Conservation (phyloP, 352 stramenopile species). For the Plasmopara viticola region DNA sequence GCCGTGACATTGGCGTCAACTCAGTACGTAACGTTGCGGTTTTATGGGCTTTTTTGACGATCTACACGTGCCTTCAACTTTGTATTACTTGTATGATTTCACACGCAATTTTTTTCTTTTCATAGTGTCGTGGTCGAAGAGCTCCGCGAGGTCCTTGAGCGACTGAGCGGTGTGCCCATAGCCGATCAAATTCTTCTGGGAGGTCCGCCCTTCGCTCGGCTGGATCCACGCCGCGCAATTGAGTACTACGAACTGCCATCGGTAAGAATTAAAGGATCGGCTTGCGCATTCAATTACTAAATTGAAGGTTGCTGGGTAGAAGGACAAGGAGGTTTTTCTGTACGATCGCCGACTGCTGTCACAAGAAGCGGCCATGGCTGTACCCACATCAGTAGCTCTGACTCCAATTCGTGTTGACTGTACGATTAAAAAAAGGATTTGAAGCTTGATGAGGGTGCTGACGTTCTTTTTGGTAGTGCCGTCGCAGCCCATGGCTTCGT, state of each 20-base stretch:
- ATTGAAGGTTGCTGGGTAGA: conserved; percentile 9
- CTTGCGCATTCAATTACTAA: not conserved
- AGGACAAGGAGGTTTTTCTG: conserved; percentile 69
- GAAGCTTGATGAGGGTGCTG: conserved; percentile 1
- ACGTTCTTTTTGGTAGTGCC: conserved; percentile 37
- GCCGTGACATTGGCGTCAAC: conserved; percentile 30
- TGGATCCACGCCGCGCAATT: conserved; percentile 66
- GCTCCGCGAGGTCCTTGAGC: conserved; percentile 53
- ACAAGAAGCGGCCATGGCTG: conserved; percentile 39
- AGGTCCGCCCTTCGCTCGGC: conserved; percentile 63
- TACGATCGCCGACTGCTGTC: conserved; percentile 80
- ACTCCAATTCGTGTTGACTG: conserved; percentile 42
- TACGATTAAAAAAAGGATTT: conserved; percentile 14
- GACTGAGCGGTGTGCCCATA: conserved; percentile 48
- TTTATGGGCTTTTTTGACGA: too few species aligned
- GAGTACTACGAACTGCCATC: conserved; percentile 60
- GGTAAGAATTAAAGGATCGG: conserved; percentile 16
- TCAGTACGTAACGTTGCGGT: conserved; percentile 35
- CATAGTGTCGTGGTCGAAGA: conserved; percentile 59
- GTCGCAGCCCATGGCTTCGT: conserved; percentile 43
- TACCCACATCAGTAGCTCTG: conserved; percentile 24
- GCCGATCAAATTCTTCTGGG: conserved; percentile 77
- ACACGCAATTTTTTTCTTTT: conserved; percentile 2
- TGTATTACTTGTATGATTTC: conserved; percentile 2
- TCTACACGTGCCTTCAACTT: too few species aligned